A percentile compares a stretch with the other conserved stretches of the same genome.
These are phyloP conservation scores for Phytophthora sp. DNA, from an alignment of 352 stramenopile species.

Conservation along the genomic window DNA sequence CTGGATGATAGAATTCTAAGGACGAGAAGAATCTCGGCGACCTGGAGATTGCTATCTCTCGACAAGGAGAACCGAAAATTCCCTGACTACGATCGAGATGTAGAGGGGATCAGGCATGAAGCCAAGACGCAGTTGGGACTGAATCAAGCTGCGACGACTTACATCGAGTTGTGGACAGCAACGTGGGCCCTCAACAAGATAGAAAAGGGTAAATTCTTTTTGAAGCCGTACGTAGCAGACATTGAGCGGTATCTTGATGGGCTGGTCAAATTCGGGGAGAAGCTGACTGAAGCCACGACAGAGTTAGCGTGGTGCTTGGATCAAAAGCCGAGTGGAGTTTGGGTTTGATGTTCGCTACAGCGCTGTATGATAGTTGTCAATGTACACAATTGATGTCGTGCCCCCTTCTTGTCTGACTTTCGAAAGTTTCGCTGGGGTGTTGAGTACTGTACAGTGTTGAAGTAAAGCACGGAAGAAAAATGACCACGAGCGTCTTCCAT, in stretches of 20 bases:
- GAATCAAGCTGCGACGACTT: constrained; percentile 11
- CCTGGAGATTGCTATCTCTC: constrained; percentile 10
- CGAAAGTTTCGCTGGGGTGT: too few species aligned
- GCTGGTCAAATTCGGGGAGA: neutral
- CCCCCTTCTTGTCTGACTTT: too few species aligned
- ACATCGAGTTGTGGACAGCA: constrained; percentile 17
- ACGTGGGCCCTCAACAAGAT: constrained; percentile 23
- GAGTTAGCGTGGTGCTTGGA: constrained; percentile 15
- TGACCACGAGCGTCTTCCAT: neutral
- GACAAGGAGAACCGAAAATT: constrained; percentile 12
- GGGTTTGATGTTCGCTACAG: constrained; percentile 8
- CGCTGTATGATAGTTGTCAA: too few species aligned
- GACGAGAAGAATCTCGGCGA: constrained; percentile 13
- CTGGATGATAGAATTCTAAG: constrained; percentile 24
- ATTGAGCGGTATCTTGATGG: constrained; percentile 6
- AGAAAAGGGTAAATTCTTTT: constrained; percentile 21
- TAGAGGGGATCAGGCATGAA: constrained; percentile 8
- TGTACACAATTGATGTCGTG: neutral
- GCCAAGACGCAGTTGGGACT: constrained; percentile 13
- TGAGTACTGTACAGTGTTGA: too few species aligned
- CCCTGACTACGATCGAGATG: constrained; percentile 6
- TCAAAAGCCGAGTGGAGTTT: constrained; percentile 13
- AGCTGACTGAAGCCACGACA: constrained; percentile 1
- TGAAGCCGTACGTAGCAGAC: neutral
- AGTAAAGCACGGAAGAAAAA: too few species aligned